Evolutionary conservation across 768 basidiomycete genomes (phyloP).

Genomic region (Trametes villosa): DNA sequence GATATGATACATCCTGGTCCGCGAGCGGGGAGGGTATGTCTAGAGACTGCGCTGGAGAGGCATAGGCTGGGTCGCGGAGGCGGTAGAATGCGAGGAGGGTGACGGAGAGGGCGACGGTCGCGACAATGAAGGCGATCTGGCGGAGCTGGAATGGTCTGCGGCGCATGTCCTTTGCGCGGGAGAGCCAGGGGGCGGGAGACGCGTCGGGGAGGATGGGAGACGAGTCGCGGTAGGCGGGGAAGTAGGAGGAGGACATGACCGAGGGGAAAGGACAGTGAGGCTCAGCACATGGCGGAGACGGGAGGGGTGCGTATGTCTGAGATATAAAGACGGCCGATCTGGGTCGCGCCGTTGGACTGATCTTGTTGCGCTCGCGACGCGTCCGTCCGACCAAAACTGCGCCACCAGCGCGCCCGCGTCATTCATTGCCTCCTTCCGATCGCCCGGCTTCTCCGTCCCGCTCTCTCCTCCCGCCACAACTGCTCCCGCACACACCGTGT

Average conservation of each 20-base stretch:
- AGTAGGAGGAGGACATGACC: constrained; percentile 19
- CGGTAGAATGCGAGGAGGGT: constrained; percentile 21
- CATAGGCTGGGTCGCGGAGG: background rate
- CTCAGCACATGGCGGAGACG: background rate
- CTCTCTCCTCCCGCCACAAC: no score
- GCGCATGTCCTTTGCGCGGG: constrained; percentile 14
- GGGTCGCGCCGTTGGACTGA: background rate
- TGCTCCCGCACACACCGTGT: no score
- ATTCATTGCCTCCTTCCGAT: background rate
- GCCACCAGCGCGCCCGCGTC: background rate
- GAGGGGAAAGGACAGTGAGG: background rate
- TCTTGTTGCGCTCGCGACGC: no score
- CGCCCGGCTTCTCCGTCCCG: no score
- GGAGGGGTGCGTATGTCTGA: no score
- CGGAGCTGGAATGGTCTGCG: constrained; percentile 23
- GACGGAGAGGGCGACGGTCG: constrained; percentile 12
- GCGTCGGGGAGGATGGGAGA: constrained; percentile 10
- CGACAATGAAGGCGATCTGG: constrained; percentile 10
- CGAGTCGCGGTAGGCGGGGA: constrained; percentile 13
- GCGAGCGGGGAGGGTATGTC: constrained; percentile 1
- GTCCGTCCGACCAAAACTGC: background rate
- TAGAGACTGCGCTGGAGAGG: background rate
- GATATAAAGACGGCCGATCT: no score
- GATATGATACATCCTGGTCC: background rate
- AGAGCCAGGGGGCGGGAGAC: constrained; percentile 21